Evolutionary conservation across 2,329 filamentous ascomycete species (phyloP), one percentile per base, ranked within the genome.

Genomic region (Alternaria sp.): DNA sequence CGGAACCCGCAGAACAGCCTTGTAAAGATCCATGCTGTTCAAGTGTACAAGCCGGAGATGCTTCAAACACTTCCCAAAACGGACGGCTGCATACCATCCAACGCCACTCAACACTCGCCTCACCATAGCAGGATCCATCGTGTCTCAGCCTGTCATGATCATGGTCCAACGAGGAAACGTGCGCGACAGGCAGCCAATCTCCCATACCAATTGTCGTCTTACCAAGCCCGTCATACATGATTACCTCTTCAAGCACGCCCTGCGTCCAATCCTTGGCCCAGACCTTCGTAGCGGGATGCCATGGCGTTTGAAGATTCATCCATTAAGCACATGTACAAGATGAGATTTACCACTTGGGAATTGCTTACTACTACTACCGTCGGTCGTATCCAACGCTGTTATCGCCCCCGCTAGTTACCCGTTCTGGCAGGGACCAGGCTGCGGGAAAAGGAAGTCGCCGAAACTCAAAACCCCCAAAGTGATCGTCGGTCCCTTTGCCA

Each of bases 61-160:
- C 66, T 65, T 67, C 63, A 69, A 53, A 58, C 48, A 41, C 41
- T 61, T 60, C 67, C 65, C 49, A 53, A 71, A 62, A 36, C 32
- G 65, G 63, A 63, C 59, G 45, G 46, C 54, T 61, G 65, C 70
- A 71, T 64, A 56, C 58, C 58, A 55, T 56, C 51, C 53, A 46
- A 60, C 27, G 49, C 40, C 38, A 41, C 58, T 32, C 9, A 32
- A 41, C 10, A 43, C 38, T 54, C 36, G 43, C 51, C 52, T 53
- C 46, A 20, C n/a, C n/a, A 43, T 48, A 22, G 36, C 55, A 65
- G 51, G 59, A 53, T 64, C 60, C 63, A 52, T 27, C 5, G 40
- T 65, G 65, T 69, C 59, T 72, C 68, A 68, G 56, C 62, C 65
- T 65, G 50, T 49, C 62, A 71, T 36, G 32, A 36, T 73, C 48